Percentiles rank a stretch among this genome's conserved stretches.
Evolutionary conservation across 305 asterid genomes (phyloP).

Genomic region (Rubia balearica): DNA sequence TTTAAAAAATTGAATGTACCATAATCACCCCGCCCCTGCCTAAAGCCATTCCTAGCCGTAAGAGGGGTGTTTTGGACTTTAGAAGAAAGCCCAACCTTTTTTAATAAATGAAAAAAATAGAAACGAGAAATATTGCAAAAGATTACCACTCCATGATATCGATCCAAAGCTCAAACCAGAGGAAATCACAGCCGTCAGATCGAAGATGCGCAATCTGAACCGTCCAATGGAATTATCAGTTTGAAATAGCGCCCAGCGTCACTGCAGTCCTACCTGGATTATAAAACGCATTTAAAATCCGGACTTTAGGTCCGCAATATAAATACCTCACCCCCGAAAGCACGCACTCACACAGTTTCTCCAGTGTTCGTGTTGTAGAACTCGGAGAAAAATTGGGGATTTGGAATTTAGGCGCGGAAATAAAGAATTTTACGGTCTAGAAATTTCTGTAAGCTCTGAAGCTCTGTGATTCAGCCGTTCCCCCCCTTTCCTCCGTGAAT

Average conservation of each 20-base stretch:
- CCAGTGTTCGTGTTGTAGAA: conserved; percentile 27
- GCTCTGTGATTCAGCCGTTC: background rate
- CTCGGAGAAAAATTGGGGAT: conserved; percentile 7
- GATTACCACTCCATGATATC: background rate
- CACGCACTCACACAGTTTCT: conserved; percentile 5
- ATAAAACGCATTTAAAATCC: conserved; percentile 53
- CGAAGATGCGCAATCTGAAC: conserved; percentile 18
- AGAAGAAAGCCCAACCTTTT: background rate
- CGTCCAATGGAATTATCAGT: conserved; percentile 21
- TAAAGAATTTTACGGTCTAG: conserved; percentile 7
- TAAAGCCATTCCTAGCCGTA: background rate
- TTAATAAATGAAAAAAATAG: background rate
- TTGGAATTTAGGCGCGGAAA: background rate
- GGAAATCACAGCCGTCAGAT: background rate
- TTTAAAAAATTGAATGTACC: no score
- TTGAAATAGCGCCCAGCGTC: conserved; percentile 46
- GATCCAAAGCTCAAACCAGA: background rate
- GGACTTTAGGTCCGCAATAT: conserved; percentile 64
- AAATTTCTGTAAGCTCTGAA: conserved; percentile 27
- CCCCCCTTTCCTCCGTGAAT: background rate
- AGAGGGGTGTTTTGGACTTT: background rate
- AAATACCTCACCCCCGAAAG: conserved; percentile 18
- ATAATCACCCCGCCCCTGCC: no score
- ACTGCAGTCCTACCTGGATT: conserved; percentile 44
- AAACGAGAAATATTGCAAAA: background rate